Evolutionary conservation across 371 early-diverging fungal genomes (phyloP).

Genomic region (Smittium mucronatum): DNA sequence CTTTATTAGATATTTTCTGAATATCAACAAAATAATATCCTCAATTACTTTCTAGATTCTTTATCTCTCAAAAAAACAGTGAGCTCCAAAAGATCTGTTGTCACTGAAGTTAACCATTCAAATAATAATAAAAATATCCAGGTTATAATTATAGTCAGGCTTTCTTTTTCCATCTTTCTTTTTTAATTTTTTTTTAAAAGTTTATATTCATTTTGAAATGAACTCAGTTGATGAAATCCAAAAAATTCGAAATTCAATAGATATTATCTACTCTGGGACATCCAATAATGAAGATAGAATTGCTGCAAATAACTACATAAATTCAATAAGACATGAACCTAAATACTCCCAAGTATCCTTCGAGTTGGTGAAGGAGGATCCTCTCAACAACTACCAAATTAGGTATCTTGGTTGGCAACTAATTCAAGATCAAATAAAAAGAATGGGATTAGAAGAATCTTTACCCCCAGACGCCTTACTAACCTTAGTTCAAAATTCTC

Average conservation of each 20-base stretch:
- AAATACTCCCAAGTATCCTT: not conserved
- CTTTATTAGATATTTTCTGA: too few species aligned
- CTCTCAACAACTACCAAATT: not conserved
- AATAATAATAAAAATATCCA: too few species aligned
- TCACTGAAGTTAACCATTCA: too few species aligned
- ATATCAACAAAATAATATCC: too few species aligned
- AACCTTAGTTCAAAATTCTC: not conserved
- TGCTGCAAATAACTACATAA: not conserved
- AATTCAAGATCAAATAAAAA: slow-evolving; percentile 1
- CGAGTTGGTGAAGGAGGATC: not conserved
- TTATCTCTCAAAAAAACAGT: too few species aligned
- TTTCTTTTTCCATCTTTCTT: not conserved
- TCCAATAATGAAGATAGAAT: not conserved
- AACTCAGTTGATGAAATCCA: not conserved
- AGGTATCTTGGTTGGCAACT: slow-evolving; percentile 11
- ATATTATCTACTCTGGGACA: not conserved
- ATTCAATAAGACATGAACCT: not conserved
- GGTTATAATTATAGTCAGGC: too few species aligned
- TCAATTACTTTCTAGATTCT: too few species aligned
- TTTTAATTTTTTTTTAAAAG: too few species aligned
- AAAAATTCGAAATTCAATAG: not conserved
- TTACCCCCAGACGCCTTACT: not conserved
- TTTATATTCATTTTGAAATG: not conserved
- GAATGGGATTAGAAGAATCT: too few species aligned
- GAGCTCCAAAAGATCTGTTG: too few species aligned